These are phyloP conservation scores for Didymella segeticola DNA, from an alignment of 2,329 filamentous ascomycete species.

Conservation along the genomic window DNA sequence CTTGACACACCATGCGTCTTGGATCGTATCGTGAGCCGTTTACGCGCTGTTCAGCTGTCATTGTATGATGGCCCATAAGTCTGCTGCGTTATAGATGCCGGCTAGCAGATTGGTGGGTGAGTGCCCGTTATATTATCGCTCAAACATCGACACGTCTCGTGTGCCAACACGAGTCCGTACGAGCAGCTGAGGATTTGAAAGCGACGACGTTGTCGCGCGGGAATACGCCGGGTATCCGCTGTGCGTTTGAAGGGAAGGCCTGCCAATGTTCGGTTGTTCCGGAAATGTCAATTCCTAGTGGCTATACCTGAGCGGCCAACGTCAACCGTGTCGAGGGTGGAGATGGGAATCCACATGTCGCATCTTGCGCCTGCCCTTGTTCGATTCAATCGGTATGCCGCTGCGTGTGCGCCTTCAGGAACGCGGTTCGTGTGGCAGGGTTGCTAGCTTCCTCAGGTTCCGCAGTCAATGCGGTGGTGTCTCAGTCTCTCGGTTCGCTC, in stretches of 20 bases:
- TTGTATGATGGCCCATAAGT: not conserved
- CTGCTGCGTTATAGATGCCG: not conserved
- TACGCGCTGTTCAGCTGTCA: not conserved
- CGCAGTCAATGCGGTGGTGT: conserved; percentile 28
- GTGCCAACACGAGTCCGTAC: not conserved
- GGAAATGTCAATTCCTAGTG: conserved; percentile 5
- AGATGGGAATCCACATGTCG: conserved; percentile 17
- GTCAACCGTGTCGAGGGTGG: conserved; percentile 22
- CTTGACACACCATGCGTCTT: conserved; percentile 37
- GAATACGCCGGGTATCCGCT: conserved; percentile 7
- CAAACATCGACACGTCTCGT: conserved; percentile 1
- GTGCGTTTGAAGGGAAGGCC: conserved; percentile 2
- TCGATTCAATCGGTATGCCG: conserved; percentile 5
- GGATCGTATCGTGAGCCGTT: not conserved
- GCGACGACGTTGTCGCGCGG: not conserved
- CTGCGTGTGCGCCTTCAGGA: conserved; percentile 2
- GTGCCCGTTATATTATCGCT: not conserved
- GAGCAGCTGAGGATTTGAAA: not conserved
- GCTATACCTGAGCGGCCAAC: too few relatives aligned
- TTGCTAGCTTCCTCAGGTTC: conserved; percentile 17
- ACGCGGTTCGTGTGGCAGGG: conserved; percentile 15
- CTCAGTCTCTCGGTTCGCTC: conserved; percentile 20
- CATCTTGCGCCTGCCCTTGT: conserved; percentile 21
- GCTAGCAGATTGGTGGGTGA: not conserved
- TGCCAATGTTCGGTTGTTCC: conserved; percentile 7